phyloP scores from a whole-genome alignment of 2,329 filamentous ascomycete genomes.

The Fusarium bactridioides region DNA sequence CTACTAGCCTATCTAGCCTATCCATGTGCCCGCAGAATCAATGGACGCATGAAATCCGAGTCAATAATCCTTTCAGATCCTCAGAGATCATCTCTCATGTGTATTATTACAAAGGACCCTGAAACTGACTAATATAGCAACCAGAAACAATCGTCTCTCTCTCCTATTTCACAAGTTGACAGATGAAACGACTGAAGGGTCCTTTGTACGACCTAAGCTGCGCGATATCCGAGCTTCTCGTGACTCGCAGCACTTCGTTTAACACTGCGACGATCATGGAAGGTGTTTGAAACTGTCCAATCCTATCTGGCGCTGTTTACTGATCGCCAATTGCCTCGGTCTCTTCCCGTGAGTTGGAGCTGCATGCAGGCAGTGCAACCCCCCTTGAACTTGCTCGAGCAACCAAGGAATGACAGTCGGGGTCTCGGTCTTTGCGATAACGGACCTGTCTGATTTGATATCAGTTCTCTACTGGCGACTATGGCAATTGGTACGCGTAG shows the following conservation, averaged over 20 bases:
- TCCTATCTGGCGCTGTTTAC: conserved; percentile 10
- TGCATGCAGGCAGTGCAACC: conserved; percentile 21
- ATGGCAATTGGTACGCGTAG: not conserved
- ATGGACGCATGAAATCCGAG: conserved; percentile 15
- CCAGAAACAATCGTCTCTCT: not conserved
- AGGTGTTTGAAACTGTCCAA: conserved; percentile 27
- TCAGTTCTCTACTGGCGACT: conserved; percentile 13
- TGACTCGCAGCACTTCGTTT: conserved; percentile 25
- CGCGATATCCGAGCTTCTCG: conserved; percentile 7
- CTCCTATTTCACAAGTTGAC: not conserved
- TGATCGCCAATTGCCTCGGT: conserved; percentile 34
- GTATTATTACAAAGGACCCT: conserved; percentile 9
- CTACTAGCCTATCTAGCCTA: not conserved
- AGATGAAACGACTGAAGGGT: conserved; percentile 12
- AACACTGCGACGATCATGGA: conserved; percentile 20
- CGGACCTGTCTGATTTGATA: conserved; percentile 32
- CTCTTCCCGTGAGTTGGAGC: conserved; percentile 27
- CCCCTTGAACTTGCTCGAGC: conserved; percentile 1
- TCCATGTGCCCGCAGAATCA: conserved; percentile 15
- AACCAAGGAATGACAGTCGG: conserved; percentile 17
- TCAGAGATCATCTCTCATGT: not conserved
- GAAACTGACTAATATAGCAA: conserved; percentile 4
- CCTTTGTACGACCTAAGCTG: conserved; percentile 4
- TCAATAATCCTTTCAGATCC: conserved; percentile 17
- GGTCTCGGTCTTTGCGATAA: conserved; percentile 26